Evolutionary conservation across 208 protist species (phyloP).

Genomic region (Acanthamoeba lenticulata): DNA sequence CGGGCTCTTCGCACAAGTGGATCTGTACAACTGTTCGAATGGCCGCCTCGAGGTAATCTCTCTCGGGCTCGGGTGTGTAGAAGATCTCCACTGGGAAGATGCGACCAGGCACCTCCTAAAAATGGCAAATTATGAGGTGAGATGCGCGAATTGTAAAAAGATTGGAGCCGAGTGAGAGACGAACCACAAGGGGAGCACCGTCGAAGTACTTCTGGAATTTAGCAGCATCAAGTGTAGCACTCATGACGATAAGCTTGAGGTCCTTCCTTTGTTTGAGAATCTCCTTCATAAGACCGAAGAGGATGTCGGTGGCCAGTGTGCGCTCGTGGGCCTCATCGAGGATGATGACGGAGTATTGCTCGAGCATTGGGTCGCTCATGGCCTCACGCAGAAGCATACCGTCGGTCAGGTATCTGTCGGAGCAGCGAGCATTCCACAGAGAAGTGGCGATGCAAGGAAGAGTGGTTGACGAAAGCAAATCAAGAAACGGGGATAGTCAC

Average conservation of each 20-base stretch:
- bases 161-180: constrained; percentile 32
- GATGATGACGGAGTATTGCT: constrained; percentile 89
- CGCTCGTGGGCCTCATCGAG: constrained; percentile 98
- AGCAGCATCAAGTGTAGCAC: constrained; percentile 92
- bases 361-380: constrained; percentile 88
- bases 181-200: constrained; percentile 84
- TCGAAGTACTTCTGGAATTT: constrained; percentile 95
- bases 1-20: constrained; percentile 85
- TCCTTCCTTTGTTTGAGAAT: constrained; percentile 81
- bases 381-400: constrained; percentile 93
- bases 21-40: constrained; percentile 91
- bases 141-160: constrained; percentile 10
- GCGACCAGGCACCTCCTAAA: constrained; percentile 86
- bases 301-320: constrained; percentile 91
- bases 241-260: constrained; percentile 94
- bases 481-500: too few species aligned
- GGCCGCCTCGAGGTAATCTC: constrained; percentile 93
- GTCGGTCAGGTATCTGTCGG: constrained; percentile 87
- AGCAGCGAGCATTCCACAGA: background rate
- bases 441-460: background rate
- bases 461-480: too few species aligned
- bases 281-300: constrained; percentile 94
- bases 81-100: constrained; percentile 91
- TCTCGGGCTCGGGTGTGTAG: constrained; percentile 92
- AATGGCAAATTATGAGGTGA: background rate